These are phyloP conservation scores for Trametes villosa DNA, from an alignment of 768 basidiomycete genomes.

Conservation along the genomic window DNA sequence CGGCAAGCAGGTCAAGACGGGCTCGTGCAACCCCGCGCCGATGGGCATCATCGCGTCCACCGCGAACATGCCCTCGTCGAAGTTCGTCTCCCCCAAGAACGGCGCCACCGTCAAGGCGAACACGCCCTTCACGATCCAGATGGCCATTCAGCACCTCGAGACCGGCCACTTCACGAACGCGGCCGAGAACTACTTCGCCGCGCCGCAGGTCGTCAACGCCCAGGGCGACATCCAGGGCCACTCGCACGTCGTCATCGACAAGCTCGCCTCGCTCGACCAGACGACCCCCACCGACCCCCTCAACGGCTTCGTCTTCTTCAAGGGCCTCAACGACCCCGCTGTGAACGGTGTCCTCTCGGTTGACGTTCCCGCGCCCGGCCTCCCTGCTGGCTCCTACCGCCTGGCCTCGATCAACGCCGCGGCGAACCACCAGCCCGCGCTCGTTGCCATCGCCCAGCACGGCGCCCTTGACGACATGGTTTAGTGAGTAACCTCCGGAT, in stretches of 20 bases:
- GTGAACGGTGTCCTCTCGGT: constrained; percentile 45
- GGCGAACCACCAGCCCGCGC: constrained; percentile 48
- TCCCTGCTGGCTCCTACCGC: constrained; percentile 42
- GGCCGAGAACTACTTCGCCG: constrained; percentile 52
- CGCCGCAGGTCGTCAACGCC: constrained; percentile 55
- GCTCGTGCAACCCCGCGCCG: constrained; percentile 64
- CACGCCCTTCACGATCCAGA: constrained; percentile 53
- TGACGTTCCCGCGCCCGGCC: background rate
- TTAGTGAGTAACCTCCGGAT: constrained; percentile 28
- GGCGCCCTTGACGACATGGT: constrained; percentile 45
- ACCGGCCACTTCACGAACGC: constrained; percentile 66
- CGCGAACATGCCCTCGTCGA: constrained; percentile 55
- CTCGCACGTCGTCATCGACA: constrained; percentile 64
- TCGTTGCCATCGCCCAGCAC: constrained; percentile 49
- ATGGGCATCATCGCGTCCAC: constrained; percentile 61
- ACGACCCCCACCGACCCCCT: constrained; percentile 53
- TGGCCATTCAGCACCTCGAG: constrained; percentile 49
- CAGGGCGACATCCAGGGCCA: constrained; percentile 62
- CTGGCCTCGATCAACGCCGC: constrained; percentile 49
- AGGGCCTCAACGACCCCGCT: constrained; percentile 51
- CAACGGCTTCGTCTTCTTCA: constrained; percentile 60
- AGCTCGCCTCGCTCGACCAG: constrained; percentile 50
- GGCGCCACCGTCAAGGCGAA: constrained; percentile 48
- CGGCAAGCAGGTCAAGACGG: constrained; percentile 54
- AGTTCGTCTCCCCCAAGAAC: constrained; percentile 56